Base-by-base conservation (phyloP, 139 green algal species). In the Coelastrella sp. region DNA sequence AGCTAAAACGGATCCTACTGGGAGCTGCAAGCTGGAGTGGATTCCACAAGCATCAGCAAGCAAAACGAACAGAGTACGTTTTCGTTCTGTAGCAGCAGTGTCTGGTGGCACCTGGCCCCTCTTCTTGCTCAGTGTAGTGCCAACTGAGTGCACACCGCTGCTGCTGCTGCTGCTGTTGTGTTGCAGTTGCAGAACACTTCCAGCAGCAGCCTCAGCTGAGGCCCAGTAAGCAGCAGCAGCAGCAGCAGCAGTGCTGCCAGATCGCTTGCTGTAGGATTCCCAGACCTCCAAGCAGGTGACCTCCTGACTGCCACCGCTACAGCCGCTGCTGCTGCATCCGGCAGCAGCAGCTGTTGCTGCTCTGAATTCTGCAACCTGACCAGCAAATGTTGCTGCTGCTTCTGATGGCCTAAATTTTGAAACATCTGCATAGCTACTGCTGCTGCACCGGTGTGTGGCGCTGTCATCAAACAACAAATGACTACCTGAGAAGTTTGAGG, bases 51-150 rank as follows among this genome's bases (percentile, higher is more conserved):
- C 81, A 86, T 86, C 81, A 74, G 81, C 81, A 17, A 86, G 81
- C 81, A 86, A 59, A 14, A 7, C 25, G n/a, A 86, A 65, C 81
- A 86, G 10, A n/a, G n/a, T 86, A n/a, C 81, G 81, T n/a, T 74
- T 73, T 4, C 14, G 57, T 17, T 20, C 17, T 66, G 19, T 15
- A 68, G 78, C 78, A 56, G 56, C 78, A 7, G 1, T 10, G n/a
- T 61, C n/a, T 20, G 22, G 20, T 73, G 58, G 4, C 24, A 35
- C 76, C 9, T n/a, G 7, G 25, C n/a, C 19, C 76, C 7, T 8
- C 17, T 82, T 17, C 35, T 82, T 27, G 27, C 12, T 72, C 63
- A 72, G 4, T 49, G 35, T 49, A 49, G 35, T 49, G 35, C 35
- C 35, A 49, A 49, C 35, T 49, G 35, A 49, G 25, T 35, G 24